Conservation (phyloP, 306 rosid species). For the Pachyrhizus erosus region DNA sequence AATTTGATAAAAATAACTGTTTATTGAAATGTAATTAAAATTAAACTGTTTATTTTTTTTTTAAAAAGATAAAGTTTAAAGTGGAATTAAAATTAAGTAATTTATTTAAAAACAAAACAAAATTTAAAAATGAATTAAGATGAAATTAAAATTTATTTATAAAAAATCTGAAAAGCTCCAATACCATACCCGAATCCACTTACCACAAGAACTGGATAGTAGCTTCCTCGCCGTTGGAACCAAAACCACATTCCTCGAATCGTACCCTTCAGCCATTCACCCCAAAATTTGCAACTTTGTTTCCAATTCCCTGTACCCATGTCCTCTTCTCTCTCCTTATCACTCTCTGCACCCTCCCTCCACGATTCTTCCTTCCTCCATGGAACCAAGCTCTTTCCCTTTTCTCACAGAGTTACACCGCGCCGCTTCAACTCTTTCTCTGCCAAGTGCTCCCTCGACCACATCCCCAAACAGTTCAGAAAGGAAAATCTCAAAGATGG, state of each 20-base stretch:
- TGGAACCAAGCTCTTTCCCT: constrained; percentile 56
- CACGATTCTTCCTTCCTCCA: constrained; percentile 53
- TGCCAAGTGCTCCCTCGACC: constrained; percentile 62
- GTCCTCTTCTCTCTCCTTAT: constrained; percentile 59
- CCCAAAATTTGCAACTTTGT: not conserved
- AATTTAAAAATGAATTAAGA: too few species aligned
- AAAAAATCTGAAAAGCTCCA: too few species aligned
- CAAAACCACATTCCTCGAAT: not conserved
- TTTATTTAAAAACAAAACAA: too few species aligned
- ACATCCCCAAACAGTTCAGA: constrained; percentile 82
- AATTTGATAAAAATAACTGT: too few species aligned
- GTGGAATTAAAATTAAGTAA: too few species aligned
- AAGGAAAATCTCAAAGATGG: constrained; percentile 89
- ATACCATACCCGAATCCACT: constrained; percentile 23
- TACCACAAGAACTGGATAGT: not conserved
- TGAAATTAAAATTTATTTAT: too few species aligned
- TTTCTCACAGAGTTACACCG: constrained; percentile 37
- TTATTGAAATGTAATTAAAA: too few species aligned
- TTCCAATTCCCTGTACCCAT: constrained; percentile 35
- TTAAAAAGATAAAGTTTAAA: too few species aligned
- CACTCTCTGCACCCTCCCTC: constrained; percentile 48
- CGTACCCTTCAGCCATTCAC: not conserved
- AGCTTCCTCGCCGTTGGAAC: constrained; percentile 4
- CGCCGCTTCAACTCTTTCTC: constrained; percentile 52
- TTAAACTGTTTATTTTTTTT: too few species aligned